These are phyloP conservation scores for Tagetes erecta DNA, from an alignment of 129 eudicot species.

Conservation along the genomic window DNA sequence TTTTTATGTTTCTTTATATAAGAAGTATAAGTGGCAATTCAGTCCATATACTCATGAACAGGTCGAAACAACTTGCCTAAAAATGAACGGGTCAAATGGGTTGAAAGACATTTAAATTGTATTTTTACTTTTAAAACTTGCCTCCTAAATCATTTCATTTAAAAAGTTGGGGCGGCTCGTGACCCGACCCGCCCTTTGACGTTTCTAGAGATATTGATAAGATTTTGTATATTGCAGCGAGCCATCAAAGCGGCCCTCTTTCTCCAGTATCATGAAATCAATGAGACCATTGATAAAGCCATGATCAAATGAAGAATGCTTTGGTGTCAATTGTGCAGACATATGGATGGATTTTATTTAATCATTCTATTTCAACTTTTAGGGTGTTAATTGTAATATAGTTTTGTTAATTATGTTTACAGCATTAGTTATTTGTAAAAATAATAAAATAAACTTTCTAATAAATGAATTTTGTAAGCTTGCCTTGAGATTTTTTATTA, in stretches of 20 bases:
- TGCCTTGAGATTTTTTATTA: background rate
- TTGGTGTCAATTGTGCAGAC: conserved; percentile 30
- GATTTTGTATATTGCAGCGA: conserved; percentile 51
- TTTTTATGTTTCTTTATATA: background rate
- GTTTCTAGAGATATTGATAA: background rate
- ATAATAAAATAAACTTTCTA: background rate
- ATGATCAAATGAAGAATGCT: conserved; percentile 33
- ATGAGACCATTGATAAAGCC: conserved; percentile 55
- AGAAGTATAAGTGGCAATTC: background rate
- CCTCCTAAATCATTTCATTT: background rate
- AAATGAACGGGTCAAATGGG: background rate
- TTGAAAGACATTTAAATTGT: background rate
- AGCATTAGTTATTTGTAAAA: background rate
- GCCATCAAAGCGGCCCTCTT: conserved; percentile 85
- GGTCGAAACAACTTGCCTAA: background rate
- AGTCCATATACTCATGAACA: background rate
- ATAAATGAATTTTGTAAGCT: background rate
- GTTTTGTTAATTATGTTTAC: background rate
- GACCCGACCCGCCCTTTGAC: background rate
- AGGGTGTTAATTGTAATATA: background rate
- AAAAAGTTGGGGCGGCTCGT: background rate
- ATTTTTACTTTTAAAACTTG: background rate
- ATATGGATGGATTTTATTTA: background rate
- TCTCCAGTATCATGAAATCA: conserved; percentile 68
- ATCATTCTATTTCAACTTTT: background rate